Evolutionary conservation across 495 filamentous ascomycete species (phyloP).

Genomic region (Symbiotaphrina buchneri): DNA sequence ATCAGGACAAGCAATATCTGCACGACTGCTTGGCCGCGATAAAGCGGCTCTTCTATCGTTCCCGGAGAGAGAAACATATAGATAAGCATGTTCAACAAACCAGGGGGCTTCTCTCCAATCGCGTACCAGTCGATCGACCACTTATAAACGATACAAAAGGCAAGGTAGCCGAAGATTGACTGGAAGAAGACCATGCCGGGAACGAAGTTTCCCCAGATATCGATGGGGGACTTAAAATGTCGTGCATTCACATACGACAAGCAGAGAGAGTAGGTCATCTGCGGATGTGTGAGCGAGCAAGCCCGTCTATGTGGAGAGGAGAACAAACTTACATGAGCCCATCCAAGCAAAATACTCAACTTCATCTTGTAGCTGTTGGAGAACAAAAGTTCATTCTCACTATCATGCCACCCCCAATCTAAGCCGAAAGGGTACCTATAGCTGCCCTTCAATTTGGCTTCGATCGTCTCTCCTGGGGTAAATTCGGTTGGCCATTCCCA

Average conservation of each 20-base stretch:
- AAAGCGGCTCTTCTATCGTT: constrained; percentile 49
- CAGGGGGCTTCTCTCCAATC: constrained; percentile 42
- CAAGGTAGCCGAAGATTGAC: constrained; percentile 92
- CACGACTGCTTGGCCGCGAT: constrained; percentile 46
- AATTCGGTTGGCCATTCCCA: constrained; percentile 68
- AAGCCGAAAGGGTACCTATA: constrained; percentile 90
- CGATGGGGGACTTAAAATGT: constrained; percentile 81
- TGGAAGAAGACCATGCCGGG: constrained; percentile 99
- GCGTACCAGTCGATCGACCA: constrained; percentile 80
- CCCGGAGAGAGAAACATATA: constrained; percentile 96
- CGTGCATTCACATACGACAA: constrained; percentile 82
- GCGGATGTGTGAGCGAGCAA: constrained; percentile 1
- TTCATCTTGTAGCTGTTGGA: constrained; percentile 99
- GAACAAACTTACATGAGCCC: constrained; percentile 47
- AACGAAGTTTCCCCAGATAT: constrained; percentile 91
- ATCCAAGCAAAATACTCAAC: constrained; percentile 87
- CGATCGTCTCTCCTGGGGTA: constrained; percentile 30
- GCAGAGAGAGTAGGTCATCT: constrained; percentile 94
- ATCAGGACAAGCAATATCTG: constrained; percentile 66
- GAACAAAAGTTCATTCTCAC: constrained; percentile 85
- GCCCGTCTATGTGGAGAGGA: neutral
- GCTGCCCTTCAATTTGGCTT: constrained; percentile 35
- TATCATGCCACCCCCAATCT: constrained; percentile 92
- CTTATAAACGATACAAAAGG: constrained; percentile 86
- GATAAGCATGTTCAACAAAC: constrained; percentile 94